Base-by-base conservation (phyloP, 345 rosid species). In the Camelina laxa region DNA sequence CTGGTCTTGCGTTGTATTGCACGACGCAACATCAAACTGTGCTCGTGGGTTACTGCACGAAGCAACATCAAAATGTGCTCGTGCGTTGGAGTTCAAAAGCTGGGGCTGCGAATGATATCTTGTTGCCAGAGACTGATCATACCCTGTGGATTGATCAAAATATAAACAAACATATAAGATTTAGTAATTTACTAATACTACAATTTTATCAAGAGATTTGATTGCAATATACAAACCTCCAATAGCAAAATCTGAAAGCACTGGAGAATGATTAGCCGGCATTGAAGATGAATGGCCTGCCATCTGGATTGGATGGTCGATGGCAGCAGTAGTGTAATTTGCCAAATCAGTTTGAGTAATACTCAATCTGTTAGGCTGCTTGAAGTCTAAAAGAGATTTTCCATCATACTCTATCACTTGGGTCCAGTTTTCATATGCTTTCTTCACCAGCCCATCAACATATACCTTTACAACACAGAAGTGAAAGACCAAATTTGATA, bases 341-440 rank as follows among this genome's bases (percentile, higher is more conserved):
- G 68, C 59, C 16, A 80, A 76, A 51, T 89, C 96, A 84, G 75
- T 78, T 38, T 78, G 82, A 60, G 86, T 78, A 55, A 85, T 47
- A 70, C 80, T 69, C 51, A 78, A 76, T 78, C 82, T 84, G 80
- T 84, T 84, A 63, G 79, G 81, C 82, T 94, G 89, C 85, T 91
- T 88, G 74, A 83, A 73, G 80, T 76, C 85, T 73, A 91, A 8
- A 35, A 91, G 80, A 45, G 97, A 90, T 79, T 94, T 88, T 74
- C 96, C 97, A 81, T 90, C 97, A 81, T 91, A 91, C 71, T 94
- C 97, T 50, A 91, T 69, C 45, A 90, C 98, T 72, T 81, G 82
- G 79, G 70, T 79, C 98, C 98, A 94, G 67, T 91, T 88, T 1
- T 91, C 98, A 85, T 94, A 94, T 41, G 98, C 98, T 79, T 91